phyloP scores from a whole-genome alignment of 1,284 basidiomycete species.

The Trichosporon ovoides region DNA sequence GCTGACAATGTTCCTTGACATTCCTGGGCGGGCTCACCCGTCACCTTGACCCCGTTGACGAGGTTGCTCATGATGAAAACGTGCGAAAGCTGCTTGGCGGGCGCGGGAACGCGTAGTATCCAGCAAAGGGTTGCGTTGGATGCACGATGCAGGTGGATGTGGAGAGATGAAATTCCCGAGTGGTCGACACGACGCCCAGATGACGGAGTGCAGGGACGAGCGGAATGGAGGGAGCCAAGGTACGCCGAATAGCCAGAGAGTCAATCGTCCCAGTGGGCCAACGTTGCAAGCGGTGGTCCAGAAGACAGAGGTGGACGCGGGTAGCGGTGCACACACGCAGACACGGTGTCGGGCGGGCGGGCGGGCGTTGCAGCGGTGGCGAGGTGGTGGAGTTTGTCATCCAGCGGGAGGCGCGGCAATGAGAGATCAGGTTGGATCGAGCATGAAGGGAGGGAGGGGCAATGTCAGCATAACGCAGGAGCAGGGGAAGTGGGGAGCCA shows the following conservation, averaged over 20 bases:
- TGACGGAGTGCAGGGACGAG: background rate
- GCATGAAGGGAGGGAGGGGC: background rate
- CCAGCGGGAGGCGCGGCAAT: too few species aligned
- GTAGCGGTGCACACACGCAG: too few species aligned
- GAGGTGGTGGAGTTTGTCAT: too few species aligned
- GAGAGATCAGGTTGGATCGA: background rate
- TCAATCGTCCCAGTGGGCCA: background rate
- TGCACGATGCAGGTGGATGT: background rate
- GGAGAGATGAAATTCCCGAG: background rate
- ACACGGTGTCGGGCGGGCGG: too few species aligned
- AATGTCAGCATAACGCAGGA: background rate
- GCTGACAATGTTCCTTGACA: conserved; percentile 6
- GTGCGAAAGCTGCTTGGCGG: background rate
- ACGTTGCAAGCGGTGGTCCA: too few species aligned
- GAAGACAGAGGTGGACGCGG: too few species aligned
- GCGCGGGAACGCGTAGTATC: background rate
- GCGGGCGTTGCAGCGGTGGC: too few species aligned
- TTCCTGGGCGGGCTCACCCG: conserved; percentile 58
- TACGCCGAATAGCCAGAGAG: background rate
- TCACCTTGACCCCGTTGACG: conserved; percentile 85
- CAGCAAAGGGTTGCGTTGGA: background rate
- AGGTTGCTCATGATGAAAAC: conserved; percentile 19
- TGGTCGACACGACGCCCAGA: background rate
- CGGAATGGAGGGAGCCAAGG: background rate
- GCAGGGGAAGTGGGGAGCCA: background rate